These are phyloP conservation scores for Glebionis coronaria DNA, from an alignment of 129 eudicot species.

Conservation along the genomic window DNA sequence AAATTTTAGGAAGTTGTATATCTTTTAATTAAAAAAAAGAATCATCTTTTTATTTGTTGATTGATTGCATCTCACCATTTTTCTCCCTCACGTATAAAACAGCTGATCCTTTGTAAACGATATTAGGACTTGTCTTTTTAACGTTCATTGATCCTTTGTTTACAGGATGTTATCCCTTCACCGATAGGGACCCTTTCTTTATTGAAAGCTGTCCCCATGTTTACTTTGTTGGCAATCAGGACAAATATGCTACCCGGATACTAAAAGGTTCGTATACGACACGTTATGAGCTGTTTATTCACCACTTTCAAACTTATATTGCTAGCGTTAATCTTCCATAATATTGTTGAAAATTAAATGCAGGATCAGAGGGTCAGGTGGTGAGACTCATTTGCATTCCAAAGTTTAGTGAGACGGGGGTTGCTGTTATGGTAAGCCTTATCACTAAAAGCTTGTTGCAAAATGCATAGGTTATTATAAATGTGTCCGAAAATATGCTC, in stretches of 20 bases:
- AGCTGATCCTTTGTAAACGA: too few relatives aligned
- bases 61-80: too few relatives aligned
- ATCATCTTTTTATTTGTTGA: too few relatives aligned
- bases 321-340: not conserved
- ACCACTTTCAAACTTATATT: not conserved
- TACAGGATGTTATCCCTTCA: conserved; percentile 95
- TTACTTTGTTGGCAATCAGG: conserved; percentile 90
- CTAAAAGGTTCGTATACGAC: conserved; percentile 47
- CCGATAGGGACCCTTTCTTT: conserved; percentile 90
- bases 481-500: not conserved
- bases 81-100: too few relatives aligned
- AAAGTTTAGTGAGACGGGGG: conserved; percentile 77
- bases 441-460: conserved; percentile 6
- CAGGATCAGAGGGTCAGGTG: conserved; percentile 92
- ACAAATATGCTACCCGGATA: conserved; percentile 54
- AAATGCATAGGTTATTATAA: not conserved
- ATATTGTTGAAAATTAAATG: conserved; percentile 12
- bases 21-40: too few relatives aligned
- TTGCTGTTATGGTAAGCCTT: conserved; percentile 78
- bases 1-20: not conserved
- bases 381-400: conserved; percentile 80
- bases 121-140: not conserved
- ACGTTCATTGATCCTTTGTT: conserved; percentile 1
- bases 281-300: not conserved
- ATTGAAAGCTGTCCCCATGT: conserved; percentile 93